phyloP scores from a whole-genome alignment of 73 alveolate genomes.

The Durusdinium trenchii region DNA sequence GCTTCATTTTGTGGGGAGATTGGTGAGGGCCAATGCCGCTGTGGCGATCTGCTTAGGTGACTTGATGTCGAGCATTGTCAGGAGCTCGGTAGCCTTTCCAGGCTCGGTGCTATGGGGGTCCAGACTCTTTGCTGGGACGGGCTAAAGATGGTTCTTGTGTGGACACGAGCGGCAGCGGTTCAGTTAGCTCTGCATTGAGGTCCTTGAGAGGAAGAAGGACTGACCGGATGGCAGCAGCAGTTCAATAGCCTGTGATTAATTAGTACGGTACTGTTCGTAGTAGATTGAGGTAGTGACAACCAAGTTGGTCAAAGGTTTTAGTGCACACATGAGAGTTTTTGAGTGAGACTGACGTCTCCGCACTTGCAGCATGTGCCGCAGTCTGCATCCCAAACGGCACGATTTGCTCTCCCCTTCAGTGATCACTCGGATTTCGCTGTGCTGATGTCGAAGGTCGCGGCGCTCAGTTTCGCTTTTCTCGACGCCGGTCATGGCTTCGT shows the following conservation, averaged over 20 bases:
- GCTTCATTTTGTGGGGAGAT: too few species aligned
- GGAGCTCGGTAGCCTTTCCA: not conserved
- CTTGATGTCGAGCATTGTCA: slow-evolving; percentile 23
- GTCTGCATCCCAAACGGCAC: too few species aligned
- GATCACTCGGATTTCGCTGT: too few species aligned
- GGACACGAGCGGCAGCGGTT: not conserved
- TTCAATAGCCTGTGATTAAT: not conserved
- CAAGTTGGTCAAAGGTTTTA: not conserved
- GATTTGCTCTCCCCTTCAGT: too few species aligned
- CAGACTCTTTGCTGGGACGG: not conserved
- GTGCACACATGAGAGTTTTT: not conserved
- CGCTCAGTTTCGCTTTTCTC: too few species aligned
- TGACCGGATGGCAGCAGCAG: not conserved
- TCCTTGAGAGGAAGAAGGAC: slow-evolving; percentile 38
- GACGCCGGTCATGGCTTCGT: too few species aligned
- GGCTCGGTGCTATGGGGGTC: too few species aligned
- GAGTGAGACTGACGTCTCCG: too few species aligned
- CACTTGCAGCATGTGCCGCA: too few species aligned
- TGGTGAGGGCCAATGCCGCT: too few species aligned
- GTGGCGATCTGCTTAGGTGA: not conserved
- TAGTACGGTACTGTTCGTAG: not conserved
- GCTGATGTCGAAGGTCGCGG: too few species aligned
- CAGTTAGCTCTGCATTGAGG: not conserved
- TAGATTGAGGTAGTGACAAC: not conserved
- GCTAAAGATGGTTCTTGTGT: not conserved